These are phyloP conservation scores for Xylariaceae sp. DNA, from an alignment of 2,329 filamentous ascomycete genomes.

Conservation along the genomic window DNA sequence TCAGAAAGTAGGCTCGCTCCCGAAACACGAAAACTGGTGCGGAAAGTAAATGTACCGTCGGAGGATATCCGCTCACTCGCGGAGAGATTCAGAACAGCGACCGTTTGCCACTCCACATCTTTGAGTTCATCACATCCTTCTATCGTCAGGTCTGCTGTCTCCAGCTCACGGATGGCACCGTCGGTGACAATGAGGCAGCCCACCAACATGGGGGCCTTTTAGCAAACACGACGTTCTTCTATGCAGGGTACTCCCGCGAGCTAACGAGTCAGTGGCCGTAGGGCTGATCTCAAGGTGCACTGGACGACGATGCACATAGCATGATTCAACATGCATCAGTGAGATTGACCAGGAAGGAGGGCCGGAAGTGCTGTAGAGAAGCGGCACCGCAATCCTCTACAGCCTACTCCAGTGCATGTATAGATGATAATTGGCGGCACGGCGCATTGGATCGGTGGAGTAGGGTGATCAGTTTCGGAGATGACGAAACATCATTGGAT, in stretches of 20 bases:
- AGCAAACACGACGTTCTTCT: background rate
- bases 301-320: background rate
- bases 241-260: conserved; percentile 2
- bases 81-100: no score
- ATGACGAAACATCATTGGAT: background rate
- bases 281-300: conserved; percentile 15
- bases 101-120: background rate
- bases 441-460: conserved; percentile 5
- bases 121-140: background rate
- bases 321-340: no score
- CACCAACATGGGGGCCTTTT: background rate
- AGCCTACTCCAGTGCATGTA: background rate
- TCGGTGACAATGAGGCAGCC: conserved; percentile 12
- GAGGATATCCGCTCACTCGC: no score
- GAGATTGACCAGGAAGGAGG: background rate
- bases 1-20: no score
- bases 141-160: background rate
- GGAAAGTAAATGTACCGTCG: no score
- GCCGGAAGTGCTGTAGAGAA: conserved; percentile 2
- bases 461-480: conserved; percentile 1
- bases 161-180: background rate
- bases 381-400: conserved; percentile 8
- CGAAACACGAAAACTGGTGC: no score
- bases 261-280: conserved; percentile 6
- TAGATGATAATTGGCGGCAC: background rate